Percentiles rank a stretch among this genome's conserved stretches.
phyloP scores from a whole-genome alignment of 768 basidiomycete species.

The Thelephora ganbajun region DNA sequence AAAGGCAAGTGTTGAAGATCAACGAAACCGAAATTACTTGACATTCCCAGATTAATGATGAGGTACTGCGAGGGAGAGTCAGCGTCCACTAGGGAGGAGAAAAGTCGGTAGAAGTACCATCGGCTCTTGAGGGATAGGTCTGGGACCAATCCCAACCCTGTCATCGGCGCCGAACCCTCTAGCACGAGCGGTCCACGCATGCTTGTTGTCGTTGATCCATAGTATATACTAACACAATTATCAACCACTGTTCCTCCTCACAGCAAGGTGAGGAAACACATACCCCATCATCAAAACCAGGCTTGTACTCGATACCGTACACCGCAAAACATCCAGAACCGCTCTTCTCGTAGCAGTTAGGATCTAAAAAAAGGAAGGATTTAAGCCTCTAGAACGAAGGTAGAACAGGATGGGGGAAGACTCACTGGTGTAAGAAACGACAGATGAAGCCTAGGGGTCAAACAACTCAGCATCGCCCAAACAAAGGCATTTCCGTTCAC shows the following conservation, averaged over 20 bases:
- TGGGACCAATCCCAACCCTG: conserved; percentile 42
- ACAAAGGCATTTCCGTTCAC: conserved; percentile 28
- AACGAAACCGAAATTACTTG: conserved; percentile 47
- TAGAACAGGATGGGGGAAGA: not conserved
- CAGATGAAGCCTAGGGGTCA: conserved; percentile 6
- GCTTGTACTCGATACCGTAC: conserved; percentile 75
- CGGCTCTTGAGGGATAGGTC: conserved; percentile 73
- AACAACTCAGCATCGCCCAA: conserved; percentile 17
- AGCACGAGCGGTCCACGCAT: conserved; percentile 58
- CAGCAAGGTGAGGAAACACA: conserved; percentile 12
- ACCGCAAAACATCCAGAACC: conserved; percentile 39
- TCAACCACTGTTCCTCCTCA: not conserved
- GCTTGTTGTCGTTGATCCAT: conserved; percentile 53
- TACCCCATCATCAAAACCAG: conserved; percentile 47
- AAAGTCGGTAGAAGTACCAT: conserved; percentile 32
- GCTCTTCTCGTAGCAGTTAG: conserved; percentile 49
- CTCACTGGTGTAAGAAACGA: conserved; percentile 22
- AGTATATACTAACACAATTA: conserved; percentile 44
- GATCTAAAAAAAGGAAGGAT: conserved; percentile 27
- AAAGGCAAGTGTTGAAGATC: conserved; percentile 40
- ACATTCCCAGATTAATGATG: conserved; percentile 47
- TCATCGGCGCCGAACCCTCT: conserved; percentile 45
- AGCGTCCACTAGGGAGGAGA: not conserved
- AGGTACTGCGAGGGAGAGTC: conserved; percentile 26
- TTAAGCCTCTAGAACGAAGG: not conserved